Base-by-base conservation (phyloP, 2,329 filamentous ascomycete genomes). In the Pezicula radicicola region DNA sequence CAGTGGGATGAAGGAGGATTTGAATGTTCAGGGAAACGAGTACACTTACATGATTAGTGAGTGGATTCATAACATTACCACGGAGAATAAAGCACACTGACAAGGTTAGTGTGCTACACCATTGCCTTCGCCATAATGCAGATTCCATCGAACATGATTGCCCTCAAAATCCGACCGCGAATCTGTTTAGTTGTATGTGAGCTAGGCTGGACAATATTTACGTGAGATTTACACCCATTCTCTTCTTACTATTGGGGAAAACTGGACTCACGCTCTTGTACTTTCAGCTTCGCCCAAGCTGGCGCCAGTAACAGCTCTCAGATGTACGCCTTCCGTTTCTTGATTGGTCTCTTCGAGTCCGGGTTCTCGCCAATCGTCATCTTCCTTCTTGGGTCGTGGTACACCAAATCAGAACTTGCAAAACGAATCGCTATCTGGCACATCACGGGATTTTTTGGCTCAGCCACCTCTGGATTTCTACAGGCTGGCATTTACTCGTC, bases 121-220 rank as follows among this genome's bases (percentile, higher is more conserved):
- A 42, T 42, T 42, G 39, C 39, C 2, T 42, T 42, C 21, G 39
- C 39, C 12, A 42, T 42, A 28, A 37, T 47, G 16, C 36, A 57
- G 53, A 25, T 78, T 13, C 75, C 76, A 1, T 75, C 71, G 47
- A 79, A 80, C 52, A 70, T 81, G 21, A 68, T 80, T 69, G 71
- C 8, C 50, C 50, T 85, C 65, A 83, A 84, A 59, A 63, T 87
- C 53, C 75, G 75, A 41, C 83, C 81, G 3, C 73, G 81, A 19
- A 70, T 79, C 55, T 85, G 80, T 70, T 83, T 84, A 60, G 82
- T 80, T 0, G 61, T 72, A 28, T 83, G 82, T 73, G 84, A 85
- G 76, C 52, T 84, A 19, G 63, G 79, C 25, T 72, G 70, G 70
- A 68, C 69, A 27, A 56, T 70, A 13, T 66, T 68, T 10, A 70